Base-by-base conservation (phyloP, 2,329 filamentous ascomycete species). In the Verticillium nubilum region DNA sequence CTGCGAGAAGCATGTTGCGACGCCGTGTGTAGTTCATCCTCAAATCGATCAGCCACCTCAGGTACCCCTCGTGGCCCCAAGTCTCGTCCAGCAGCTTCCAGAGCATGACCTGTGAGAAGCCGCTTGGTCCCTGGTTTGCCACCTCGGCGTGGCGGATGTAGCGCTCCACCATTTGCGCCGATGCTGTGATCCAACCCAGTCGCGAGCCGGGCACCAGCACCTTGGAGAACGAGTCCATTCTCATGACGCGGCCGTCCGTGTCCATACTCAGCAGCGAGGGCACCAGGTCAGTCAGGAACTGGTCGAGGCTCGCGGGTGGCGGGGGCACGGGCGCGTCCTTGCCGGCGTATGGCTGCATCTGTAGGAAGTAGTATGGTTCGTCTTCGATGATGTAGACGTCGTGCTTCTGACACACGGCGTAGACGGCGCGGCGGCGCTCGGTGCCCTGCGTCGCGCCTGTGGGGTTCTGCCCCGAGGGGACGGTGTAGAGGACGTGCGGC, bases 171-270 rank as follows among this genome's bases (percentile, higher is more conserved):
- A 99, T 81, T 76, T 97, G 89, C 68, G 89, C 88, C 2, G 90
- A 90, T 0, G 87, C 94, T 0, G 94, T 96, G 60, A 97, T 83
- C 94, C 95, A 99, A 50, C 93, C 93, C 47, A 89, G 76, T 52
- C 93, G 86, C 15, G 89, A 87, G 9, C 93, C 93, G 0, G 94
- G 93, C 0, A 92, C 83, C 31, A 97, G 81, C 1, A 97, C 91
- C 76, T 97, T 97, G 68, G 91, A 96, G 76, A 97, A 96, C 0
- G 92, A 96, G 72, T 97, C 93, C 74, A 97, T 83, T 35, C 93
- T 89, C 77, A 97, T 81, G 35, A 97, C 93, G 62, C 93, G 89
- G 7, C 93, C 94, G 72, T 97, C 92, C 1, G 85, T 80, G 70
- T 97, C 93, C 67, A 97, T 81, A 74, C 86, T 90, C 31, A 97